Evolutionary conservation across 2,329 filamentous ascomycete species (phyloP), one percentile per base, ranked within the genome.

Genomic region (Sarocladium oryzae): DNA sequence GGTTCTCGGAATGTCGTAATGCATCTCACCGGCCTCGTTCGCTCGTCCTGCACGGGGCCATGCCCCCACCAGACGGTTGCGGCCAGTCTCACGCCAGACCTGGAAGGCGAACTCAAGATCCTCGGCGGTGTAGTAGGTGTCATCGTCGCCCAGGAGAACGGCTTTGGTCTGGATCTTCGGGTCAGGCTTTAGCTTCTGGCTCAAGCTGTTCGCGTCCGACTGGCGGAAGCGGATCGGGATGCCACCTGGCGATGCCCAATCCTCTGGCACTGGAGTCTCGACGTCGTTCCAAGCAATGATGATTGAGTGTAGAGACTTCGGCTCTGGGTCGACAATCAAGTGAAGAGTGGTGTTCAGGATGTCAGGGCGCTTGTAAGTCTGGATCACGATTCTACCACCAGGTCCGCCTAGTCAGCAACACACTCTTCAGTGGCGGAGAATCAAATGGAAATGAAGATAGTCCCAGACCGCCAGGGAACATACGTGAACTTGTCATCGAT

Each of bases 281-380:
- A 59, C 37, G 49, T 63, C 54, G 56, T 61, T 62, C 61, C 60
- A 63, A 30, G 62, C 51, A 18, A 63, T 33, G 53, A 62, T 57
- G 36, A 63, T 55, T 32, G 62, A 59, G 30, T 59, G 51, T 16
- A 63, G 53, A 3, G 59, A 61, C 11, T 58, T 57, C 21, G 62
- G 57, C 16, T 55, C 53, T 18, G 54, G 48, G 23, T 45, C 26
- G 28, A 59, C 51, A 21, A 63, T 53, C 7, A 51, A 52, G 28
- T 54, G 37, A 3, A 63, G 52, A 11, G 59, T 60, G 35, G 43
- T 37, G 38, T 60, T 56, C 21, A 63, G 58, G 40, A 60, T 57
- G 21, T 58, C 56, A 33, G 60, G 56, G 20, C 59, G 56, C 21
- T 56, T 55, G 52, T 59, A 62, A 2, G 61, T 62, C 43, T 58